phyloP scores from a whole-genome alignment of 2,329 filamentous ascomycete species.

The Coniochaeta ligniaria region DNA sequence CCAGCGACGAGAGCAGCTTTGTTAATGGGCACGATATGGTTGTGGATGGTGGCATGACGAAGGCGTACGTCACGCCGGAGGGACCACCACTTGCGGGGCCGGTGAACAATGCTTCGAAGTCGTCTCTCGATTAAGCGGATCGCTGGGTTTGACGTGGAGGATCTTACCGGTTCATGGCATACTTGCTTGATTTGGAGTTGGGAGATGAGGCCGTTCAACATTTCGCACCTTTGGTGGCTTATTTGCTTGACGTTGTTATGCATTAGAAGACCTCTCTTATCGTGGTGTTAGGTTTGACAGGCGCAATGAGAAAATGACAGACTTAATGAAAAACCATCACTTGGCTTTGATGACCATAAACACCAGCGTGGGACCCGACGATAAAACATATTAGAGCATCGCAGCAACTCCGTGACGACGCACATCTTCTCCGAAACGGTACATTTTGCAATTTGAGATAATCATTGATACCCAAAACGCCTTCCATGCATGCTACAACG shows the following conservation, averaged over 20 bases:
- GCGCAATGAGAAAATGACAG: no score
- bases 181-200: neutral
- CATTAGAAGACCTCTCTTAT: no score
- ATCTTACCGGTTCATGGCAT: no score
- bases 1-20: constrained; percentile 82
- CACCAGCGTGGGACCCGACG: no score
- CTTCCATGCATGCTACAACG: neutral
- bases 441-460: neutral
- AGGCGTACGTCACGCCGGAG: constrained; percentile 72
- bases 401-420: neutral
- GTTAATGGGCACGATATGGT: constrained; percentile 90
- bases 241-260: no score
- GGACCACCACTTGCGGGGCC: constrained; percentile 48
- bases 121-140: constrained; percentile 27
- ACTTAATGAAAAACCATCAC: no score
- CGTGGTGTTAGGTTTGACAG: no score
- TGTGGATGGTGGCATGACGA: constrained; percentile 93
- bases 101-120: constrained; percentile 51
- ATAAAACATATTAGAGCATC: no score
- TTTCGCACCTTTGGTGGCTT: no score
- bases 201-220: no score
- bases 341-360: neutral
- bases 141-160: no score
- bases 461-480: neutral
- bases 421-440: neutral